phyloP scores from a whole-genome alignment of 2,329 filamentous ascomycete species.

The Sporothrix protearum region DNA sequence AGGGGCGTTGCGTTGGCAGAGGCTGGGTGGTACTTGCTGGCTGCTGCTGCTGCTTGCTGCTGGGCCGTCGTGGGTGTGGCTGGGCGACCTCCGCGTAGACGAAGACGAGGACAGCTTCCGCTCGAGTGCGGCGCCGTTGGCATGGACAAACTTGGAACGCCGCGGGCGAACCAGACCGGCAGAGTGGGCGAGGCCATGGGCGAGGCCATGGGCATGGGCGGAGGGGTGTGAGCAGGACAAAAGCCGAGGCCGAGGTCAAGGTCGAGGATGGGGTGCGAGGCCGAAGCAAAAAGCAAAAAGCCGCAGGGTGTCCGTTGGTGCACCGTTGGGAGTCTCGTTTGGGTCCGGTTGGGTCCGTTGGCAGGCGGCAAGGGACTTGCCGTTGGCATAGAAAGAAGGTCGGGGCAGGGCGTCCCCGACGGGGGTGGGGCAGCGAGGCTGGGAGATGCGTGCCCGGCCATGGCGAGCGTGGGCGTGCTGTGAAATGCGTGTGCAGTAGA shows the following conservation, averaged over 20 bases:
- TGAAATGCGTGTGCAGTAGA: constrained; percentile 14
- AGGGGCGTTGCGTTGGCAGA: constrained; percentile 44
- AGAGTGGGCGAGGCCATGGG: not conserved
- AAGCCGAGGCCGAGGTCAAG: not conserved
- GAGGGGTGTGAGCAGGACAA: constrained; percentile 27
- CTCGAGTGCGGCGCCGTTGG: constrained; percentile 52
- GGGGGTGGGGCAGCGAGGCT: constrained; percentile 32
- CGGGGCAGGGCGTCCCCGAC: constrained; percentile 38
- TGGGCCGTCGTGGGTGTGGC: not conserved
- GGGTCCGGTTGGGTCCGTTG: not conserved
- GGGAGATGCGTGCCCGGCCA: not conserved
- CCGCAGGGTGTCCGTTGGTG: too few relatives aligned
- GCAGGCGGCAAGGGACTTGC: constrained; percentile 40
- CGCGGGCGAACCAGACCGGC: constrained; percentile 20
- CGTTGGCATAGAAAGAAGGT: constrained; percentile 58
- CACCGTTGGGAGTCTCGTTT: too few relatives aligned
- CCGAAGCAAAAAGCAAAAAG: too few relatives aligned
- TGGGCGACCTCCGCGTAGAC: not conserved
- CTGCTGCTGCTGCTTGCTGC: not conserved
- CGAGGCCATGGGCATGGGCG: not conserved
- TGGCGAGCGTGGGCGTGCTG: constrained; percentile 20
- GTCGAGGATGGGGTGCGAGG: too few relatives aligned
- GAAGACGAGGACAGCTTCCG: constrained; percentile 33
- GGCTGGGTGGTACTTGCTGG: not conserved
- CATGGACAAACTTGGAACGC: constrained; percentile 70